Evolutionary conservation across 495 filamentous ascomycete genomes (phyloP), one percentile per base, ranked within the genome.

Genomic region (Penicillium psychrofluorescens): DNA sequence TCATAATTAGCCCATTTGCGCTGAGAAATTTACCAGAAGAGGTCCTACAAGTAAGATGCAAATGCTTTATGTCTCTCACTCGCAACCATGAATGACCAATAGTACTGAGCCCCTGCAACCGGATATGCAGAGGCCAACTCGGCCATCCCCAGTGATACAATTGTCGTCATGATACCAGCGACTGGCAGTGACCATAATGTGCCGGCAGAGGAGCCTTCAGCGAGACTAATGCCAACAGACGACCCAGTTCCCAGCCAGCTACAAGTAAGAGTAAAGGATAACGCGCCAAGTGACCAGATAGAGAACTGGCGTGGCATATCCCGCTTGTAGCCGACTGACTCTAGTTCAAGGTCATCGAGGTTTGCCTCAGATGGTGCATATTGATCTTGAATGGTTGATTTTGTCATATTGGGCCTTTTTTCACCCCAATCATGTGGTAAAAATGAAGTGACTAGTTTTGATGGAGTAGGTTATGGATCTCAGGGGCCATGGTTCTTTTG

Each of bases 221-320:
- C 15, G 11, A 48, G 13, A 13, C 33, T 31, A 5, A 49, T 43
- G 6, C 46, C 46, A 12, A 49, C 27, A 7, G 46, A 49, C 2
- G 46, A 49, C 7, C 46, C 46, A 35, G 40, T 44, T 8, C 40
- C 46, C 11, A 36, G 40, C 46, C 46, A 49, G 14, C 35, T 49
- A 22, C 46, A 49, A n/a, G 46, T 43, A 35, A 43, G 22, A 38
- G 28, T 44, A 30, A 49, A 49, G 5, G 35, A 43, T 9, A 49
- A 36, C 0, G 46, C 35, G 16, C 37, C 40, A 1, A 49, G 35
- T 11, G 35, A 38, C 13, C 37, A 49, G 4, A 40, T 33, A 1
- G 46, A 43, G 29, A 44, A 49, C 29, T 44, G 46, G n/a, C 46
- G 35, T 11, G 40, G 46, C 46, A 49, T 44, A 31, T 49, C 40